Evolutionary conservation across 495 filamentous ascomycete species (phyloP).

Genomic region (Delitschia confertaspora): DNA sequence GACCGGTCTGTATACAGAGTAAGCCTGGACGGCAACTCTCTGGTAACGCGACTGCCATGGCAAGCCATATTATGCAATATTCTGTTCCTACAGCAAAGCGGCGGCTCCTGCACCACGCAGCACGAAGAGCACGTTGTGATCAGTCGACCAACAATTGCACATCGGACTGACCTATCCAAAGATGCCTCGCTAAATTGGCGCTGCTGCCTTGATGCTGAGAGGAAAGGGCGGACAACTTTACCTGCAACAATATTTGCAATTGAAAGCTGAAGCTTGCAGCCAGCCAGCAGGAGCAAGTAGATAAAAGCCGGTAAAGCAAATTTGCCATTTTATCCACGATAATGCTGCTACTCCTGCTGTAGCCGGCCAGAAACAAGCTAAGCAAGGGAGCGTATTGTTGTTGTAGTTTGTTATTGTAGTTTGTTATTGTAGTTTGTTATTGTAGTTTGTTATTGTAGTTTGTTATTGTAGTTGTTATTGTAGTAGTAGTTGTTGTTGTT

Average conservation of each 20-base stretch:
- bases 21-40: no score
- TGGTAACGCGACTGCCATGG: constrained; percentile 1
- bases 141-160: no score
- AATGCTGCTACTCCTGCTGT: neutral
- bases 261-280: neutral
- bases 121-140: neutral
- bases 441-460: no score
- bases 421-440: no score
- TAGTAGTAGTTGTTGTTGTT: no score
- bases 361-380: neutral
- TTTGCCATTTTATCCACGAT: neutral
- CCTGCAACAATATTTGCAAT: constrained; percentile 21
- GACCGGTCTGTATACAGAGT: no score
- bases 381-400: neutral
- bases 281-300: neutral
- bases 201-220: no score
- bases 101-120: constrained; percentile 5
- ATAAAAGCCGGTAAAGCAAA: neutral
- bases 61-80: neutral
- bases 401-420: no score
- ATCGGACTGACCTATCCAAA: no score
- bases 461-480: no score
- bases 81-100: constrained; percentile 10
- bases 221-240: constrained; percentile 15
- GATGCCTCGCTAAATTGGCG: no score